Evolutionary conservation across 805 yeast species (phyloP), one percentile per base, ranked within the genome.

Genomic region (Lipomyces sp.): DNA sequence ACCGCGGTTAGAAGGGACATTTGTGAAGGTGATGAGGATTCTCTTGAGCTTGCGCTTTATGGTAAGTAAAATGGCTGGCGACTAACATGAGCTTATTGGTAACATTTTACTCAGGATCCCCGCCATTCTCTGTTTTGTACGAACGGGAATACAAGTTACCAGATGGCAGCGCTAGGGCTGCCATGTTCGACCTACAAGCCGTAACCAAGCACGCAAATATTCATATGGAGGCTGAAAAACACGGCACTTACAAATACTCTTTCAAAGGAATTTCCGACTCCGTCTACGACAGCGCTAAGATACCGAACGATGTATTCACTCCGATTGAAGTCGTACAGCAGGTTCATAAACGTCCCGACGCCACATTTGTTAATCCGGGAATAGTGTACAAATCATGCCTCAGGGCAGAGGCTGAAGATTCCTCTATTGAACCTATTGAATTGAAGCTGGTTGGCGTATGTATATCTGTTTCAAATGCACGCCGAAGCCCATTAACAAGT

Each of bases 201-300:
- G 82, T 86, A 0, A 84, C 86, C 30, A 83, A 81, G 72, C 80
- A 79, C 72, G 85, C 86, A 1, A 80, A 83, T 3, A 73, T 85
- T 29, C 81, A 79, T 66, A 71, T 85, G 65, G 79, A 79, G 13
- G 79, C 84, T 33, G 53, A 69, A n/a, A 73, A 71, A 54, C 74
- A 84, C 62, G 98, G 98, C 2, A 79, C 77, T 15, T 89, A 88
- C 75, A 82, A 80, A 58, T 89, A 90, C 71, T 76, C 76, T 6
- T 85, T 93, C 73, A 84, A 79, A 37, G 86, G 85, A 1, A 79
- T 93, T 0, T 86, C 83, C 69, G 98, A 93, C 75, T 78, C 86
- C 0, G 77, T 85, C 32, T 93, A 78, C 66, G 69, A 90, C 77
- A 80, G 64, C 83, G 73, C 73, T 76, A 77, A 64, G 80, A 80